Evolutionary conservation across 805 yeast genomes (phyloP), one percentile per base, ranked within the genome.

Genomic region (Wickerhamomyces strasburgensis): DNA sequence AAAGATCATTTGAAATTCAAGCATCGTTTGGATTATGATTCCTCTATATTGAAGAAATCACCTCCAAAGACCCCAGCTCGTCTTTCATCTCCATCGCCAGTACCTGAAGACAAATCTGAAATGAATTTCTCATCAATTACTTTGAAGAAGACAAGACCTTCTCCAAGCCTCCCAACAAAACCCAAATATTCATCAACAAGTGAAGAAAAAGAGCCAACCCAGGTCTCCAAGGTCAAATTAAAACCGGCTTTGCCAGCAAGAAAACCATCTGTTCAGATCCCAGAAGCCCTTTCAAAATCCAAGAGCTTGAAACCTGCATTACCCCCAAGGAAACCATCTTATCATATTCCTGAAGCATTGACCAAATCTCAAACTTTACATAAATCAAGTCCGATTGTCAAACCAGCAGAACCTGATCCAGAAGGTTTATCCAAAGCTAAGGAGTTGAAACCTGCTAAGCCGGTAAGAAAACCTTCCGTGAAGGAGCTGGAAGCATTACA

Each of bases 161-260:
- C 37, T 3, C 31, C 41, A 5, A 19, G 13, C 5, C 37, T 43
- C 29, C 43, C 51, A 10, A 18, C 30, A 24, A 34, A 33, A 19
- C 36, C 40, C 5, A 15, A 18, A 5, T 15, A 21, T 9, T 14
- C 33, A 11, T 14, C 24, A 11, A 19, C 19, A 8, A 16, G 14
- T 3, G 13, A 3, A 19, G 25, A 14, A 14, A 25, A 11, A 23
- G 13, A 13, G 3, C 14, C 5, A 25, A 32, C 2, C 13, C 38
- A 14, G 35, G 33, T 15, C 7, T 42, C 39, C 3, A 18, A 23
- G 14, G 33, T 38, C 17, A 43, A 42, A 18, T 19, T 54, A 34
- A 54, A 49, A 23, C 56, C 57, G 5, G 38, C 56, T n/a, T 19
- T 39, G 2, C 53, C 52, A 4, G 15, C 25, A 3, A 37, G 52